A percentile compares a stretch with the other conserved stretches of the same genome.
Evolutionary conservation across 2,329 filamentous ascomycete species (phyloP).

Genomic region (Salinomyces thailandicus): DNA sequence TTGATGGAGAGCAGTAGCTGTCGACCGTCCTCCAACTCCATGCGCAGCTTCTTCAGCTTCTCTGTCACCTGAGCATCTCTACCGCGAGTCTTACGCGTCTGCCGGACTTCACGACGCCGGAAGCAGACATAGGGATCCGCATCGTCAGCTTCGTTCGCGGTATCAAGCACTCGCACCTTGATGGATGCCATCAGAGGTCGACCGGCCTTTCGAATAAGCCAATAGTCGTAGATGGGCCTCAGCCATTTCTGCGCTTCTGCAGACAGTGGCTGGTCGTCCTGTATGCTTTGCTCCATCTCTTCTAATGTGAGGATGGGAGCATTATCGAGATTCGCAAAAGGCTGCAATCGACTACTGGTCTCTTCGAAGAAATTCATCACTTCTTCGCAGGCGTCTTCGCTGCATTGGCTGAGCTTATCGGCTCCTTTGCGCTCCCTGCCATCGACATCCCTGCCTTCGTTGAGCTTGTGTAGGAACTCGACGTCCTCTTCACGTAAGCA

Average conservation of each 20-base stretch:
- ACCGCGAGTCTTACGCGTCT: slow-evolving; percentile 87
- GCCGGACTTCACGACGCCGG: slow-evolving; percentile 83
- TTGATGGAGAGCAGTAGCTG: slow-evolving; percentile 67
- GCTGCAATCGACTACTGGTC: slow-evolving; percentile 70
- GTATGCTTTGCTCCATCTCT: slow-evolving; percentile 53
- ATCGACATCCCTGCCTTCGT: slow-evolving; percentile 52
- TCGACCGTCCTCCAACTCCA: slow-evolving; percentile 81
- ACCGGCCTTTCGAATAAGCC: slow-evolving; percentile 65
- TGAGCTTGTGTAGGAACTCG: slow-evolving; percentile 71
- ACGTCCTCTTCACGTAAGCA: slow-evolving; percentile 91
- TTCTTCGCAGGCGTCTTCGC: slow-evolving; percentile 85
- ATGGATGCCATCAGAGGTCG: slow-evolving; percentile 64
- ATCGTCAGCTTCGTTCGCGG: slow-evolving; percentile 86
- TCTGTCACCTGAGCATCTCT: slow-evolving; percentile 90
- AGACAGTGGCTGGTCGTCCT: slow-evolving; percentile 42
- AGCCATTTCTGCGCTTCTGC: slow-evolving; percentile 49
- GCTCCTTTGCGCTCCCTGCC: slow-evolving; percentile 17
- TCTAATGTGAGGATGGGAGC: slow-evolving; percentile 57
- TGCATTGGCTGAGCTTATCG: slow-evolving; percentile 49
- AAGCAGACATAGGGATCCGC: slow-evolving; percentile 97
- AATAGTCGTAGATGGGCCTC: slow-evolving; percentile 80
- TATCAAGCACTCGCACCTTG: slow-evolving; percentile 67
- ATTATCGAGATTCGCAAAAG: slow-evolving; percentile 82
- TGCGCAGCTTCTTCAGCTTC: slow-evolving; percentile 82
- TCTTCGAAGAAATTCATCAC: slow-evolving; percentile 94